Conservation (phyloP, 2,329 filamentous ascomycete species). For the Apiospora pterosperma region DNA sequence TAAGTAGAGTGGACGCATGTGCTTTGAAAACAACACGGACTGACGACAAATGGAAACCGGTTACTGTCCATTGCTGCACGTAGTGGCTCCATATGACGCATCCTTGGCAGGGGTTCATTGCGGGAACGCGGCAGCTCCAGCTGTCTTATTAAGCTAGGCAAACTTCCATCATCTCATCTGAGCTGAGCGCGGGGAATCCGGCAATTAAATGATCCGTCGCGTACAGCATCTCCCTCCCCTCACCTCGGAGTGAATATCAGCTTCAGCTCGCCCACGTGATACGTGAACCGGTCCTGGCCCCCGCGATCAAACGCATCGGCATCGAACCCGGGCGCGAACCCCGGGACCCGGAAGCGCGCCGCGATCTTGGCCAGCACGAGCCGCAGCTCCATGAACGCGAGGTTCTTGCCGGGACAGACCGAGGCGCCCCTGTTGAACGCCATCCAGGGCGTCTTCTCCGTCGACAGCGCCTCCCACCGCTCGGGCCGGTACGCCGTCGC, state of each 20-base stretch:
- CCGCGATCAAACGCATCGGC: conserved; percentile 17
- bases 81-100: neutral
- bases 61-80: neutral
- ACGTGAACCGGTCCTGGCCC: conserved; percentile 16
- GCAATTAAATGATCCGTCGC: neutral
- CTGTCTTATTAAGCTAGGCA: neutral
- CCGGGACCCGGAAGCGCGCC: conserved; percentile 14
- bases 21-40: neutral
- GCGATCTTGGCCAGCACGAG: conserved; percentile 13
- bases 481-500: conserved; percentile 19
- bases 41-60: neutral
- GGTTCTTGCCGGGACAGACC: conserved; percentile 18
- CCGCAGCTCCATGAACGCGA: conserved; percentile 18
- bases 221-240: neutral
- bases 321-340: conserved; percentile 18
- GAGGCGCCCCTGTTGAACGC: conserved; percentile 18
- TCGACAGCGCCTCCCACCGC: conserved; percentile 17
- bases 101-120: neutral
- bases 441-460: conserved; percentile 16
- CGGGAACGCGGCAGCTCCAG: neutral
- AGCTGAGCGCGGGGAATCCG: neutral
- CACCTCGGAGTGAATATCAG: conserved; percentile 10
- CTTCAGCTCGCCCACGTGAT: conserved; percentile 10
- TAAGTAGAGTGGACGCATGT: neutral
- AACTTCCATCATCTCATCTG: neutral